A percentile compares a stretch with the other conserved stretches of the same genome.
These are phyloP conservation scores for Nothomitra cinnamomea DNA, from an alignment of 2,329 filamentous ascomycete species.

Conservation along the genomic window DNA sequence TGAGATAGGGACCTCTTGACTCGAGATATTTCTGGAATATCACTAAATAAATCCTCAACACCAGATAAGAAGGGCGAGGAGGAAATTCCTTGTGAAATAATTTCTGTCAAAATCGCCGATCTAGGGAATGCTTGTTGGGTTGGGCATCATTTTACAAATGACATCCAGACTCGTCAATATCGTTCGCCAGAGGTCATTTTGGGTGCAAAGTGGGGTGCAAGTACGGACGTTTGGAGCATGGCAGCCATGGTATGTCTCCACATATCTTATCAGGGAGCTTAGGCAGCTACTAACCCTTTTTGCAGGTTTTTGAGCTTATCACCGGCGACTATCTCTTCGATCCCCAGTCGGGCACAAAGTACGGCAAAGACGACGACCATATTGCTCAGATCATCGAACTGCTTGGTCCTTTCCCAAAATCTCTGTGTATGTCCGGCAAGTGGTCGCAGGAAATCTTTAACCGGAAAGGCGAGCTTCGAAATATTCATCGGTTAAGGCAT, in stretches of 20 bases:
- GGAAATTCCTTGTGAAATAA: conserved; percentile 46
- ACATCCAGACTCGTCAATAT: conserved; percentile 96
- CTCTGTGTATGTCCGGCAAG: conserved; percentile 79
- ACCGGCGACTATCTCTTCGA: conserved; percentile 98
- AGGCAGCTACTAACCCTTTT: conserved; percentile 5
- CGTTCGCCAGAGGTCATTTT: conserved; percentile 93
- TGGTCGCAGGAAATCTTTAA: conserved; percentile 99
- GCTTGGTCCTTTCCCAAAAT: conserved; percentile 82
- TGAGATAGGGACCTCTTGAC: conserved; percentile 61
- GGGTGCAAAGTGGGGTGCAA: conserved; percentile 96
- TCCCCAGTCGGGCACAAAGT: conserved; percentile 94
- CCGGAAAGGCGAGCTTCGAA: conserved; percentile 86
- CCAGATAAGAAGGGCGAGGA: conserved; percentile 50
- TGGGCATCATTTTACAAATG: conserved; percentile 96
- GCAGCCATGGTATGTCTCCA: conserved; percentile 71
- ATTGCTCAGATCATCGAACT: conserved; percentile 98
- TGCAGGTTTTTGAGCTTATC: conserved; percentile 86
- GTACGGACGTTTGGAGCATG: conserved; percentile 99
- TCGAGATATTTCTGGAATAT: conserved; percentile 87
- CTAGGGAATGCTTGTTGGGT: conserved; percentile 98
- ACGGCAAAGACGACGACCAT: conserved; percentile 98
- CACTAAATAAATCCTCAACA: conserved; percentile 58
- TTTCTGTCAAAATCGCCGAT: conserved; percentile 98
- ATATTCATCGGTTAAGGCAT: conserved; percentile 89
- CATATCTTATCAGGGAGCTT: background rate